Base-by-base conservation (phyloP, 768 basidiomycete genomes). In the Omphalotus guepiniiformis region DNA sequence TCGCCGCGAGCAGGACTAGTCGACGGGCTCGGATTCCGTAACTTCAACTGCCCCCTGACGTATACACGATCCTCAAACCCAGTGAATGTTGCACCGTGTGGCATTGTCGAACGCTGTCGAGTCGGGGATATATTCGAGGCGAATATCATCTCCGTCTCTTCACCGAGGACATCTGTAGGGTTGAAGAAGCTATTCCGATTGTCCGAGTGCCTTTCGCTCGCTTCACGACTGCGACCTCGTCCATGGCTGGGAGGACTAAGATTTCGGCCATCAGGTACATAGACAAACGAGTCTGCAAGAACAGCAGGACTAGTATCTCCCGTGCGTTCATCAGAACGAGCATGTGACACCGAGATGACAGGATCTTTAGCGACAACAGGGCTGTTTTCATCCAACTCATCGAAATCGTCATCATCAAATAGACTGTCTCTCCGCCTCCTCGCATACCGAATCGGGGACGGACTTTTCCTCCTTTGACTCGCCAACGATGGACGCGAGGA, bases 341-440 rank as follows among this genome's bases (percentile, higher is more conserved):
- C 21, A 1, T n/a, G n/a, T n/a, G n/a, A n/a, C n/a, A n/a, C n/a
- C 34, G 25, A 26, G 44, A 36, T 22, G 34, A 11, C n/a, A 46
- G n/a, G 19, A 3, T 18, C 35, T 36, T 32, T 18, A 26, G 25
- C 21, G 13, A 34, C 32, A 23, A 47, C 15, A 13, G 35, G 35
- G 26, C 42, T 43, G n/a, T 28, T 3, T 13, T 35, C 46, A 18
- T 37, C 37, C 16, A 28, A 26, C 28, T 45, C 43, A 12, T 47
- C 36, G n/a, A 21, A 19, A 40, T 39, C 37, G 11, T 47, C 36
- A 28, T 42, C 41, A 29, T 47, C 46, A 13, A 23, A 29, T 0
- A 47, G n/a, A 39, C 46, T 47, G 22, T 47, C 35, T 21, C 45
- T 47, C 16, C 38, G 38, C 37, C 46, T 39, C 21, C 46, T 6